Conservation (phyloP, 768 basidiomycete species). For the Boletus tomentosulus region DNA sequence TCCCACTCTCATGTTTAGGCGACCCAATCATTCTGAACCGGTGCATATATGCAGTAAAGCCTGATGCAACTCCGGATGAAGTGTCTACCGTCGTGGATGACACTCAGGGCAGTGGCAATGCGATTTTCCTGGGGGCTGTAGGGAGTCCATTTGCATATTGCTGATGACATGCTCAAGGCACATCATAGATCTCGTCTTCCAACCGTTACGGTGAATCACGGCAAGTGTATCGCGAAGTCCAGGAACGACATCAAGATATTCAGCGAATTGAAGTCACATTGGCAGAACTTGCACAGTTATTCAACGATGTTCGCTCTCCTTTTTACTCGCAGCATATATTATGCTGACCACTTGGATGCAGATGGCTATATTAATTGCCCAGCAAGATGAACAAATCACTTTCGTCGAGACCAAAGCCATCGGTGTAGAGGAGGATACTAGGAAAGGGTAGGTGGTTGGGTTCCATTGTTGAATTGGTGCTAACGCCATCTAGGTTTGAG, state of each 20-base stretch:
- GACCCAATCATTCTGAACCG: background rate
- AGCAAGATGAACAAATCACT: slow-evolving; percentile 75
- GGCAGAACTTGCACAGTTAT: slow-evolving; percentile 84
- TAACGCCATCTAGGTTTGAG: slow-evolving; percentile 40
- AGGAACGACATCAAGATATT: slow-evolving; percentile 83
- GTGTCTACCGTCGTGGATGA: slow-evolving; percentile 65
- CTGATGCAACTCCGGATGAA: slow-evolving; percentile 80
- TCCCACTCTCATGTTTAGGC: background rate
- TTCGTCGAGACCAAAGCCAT: slow-evolving; percentile 59
- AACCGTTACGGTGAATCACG: slow-evolving; percentile 80
- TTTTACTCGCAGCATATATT: background rate
- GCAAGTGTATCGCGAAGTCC: slow-evolving; percentile 81
- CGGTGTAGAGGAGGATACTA: slow-evolving; percentile 64
- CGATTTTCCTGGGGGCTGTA: slow-evolving; percentile 79
- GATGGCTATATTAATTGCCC: slow-evolving; percentile 76
- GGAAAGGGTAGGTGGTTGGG: slow-evolving; percentile 53
- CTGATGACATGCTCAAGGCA: background rate
- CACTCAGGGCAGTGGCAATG: slow-evolving; percentile 49
- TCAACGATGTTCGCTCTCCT: slow-evolving; percentile 60
- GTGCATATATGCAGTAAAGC: slow-evolving; percentile 56
- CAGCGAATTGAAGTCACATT: slow-evolving; percentile 81
- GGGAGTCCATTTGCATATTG: background rate
- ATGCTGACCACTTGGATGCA: slow-evolving; percentile 24
- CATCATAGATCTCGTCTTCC: slow-evolving; percentile 61
- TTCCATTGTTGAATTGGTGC: background rate